Evolutionary conservation across 805 yeast genomes (phyloP).

Genomic region (Wickerhamomyces bisporus): DNA sequence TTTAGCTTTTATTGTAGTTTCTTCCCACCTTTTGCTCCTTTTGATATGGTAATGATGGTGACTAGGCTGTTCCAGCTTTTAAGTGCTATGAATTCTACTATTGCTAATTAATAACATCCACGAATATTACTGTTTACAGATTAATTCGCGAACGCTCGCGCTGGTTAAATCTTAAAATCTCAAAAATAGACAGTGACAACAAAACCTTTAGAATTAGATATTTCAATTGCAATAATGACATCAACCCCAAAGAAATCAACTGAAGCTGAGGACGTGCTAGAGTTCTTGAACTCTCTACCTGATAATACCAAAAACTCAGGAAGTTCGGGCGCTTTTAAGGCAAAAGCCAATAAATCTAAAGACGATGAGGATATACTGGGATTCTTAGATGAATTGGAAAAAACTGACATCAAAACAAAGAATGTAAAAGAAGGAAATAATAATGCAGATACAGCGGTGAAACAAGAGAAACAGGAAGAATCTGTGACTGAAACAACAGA

Average conservation of each 20-base stretch:
- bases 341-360: slow-evolving; percentile 37
- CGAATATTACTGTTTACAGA: too few relatives aligned
- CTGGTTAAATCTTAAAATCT: too few relatives aligned
- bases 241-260: slow-evolving; percentile 30
- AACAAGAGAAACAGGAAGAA: slow-evolving; percentile 12
- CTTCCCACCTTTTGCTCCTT: too few relatives aligned
- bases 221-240: too few relatives aligned
- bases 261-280: slow-evolving; percentile 72
- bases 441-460: slow-evolving; percentile 5
- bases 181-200: too few relatives aligned
- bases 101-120: too few relatives aligned
- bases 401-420: slow-evolving; percentile 18
- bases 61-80: too few relatives aligned
- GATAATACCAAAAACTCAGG: slow-evolving; percentile 33
- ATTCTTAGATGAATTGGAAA: slow-evolving; percentile 60
- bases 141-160: too few relatives aligned
- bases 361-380: slow-evolving; percentile 34
- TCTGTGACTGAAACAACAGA: slow-evolving; percentile 13
- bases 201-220: too few relatives aligned
- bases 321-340: slow-evolving; percentile 19
- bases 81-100: too few relatives aligned
- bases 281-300: slow-evolving; percentile 75
- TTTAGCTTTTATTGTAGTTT: too few relatives aligned
- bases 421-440: slow-evolving; percentile 12
- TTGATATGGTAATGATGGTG: too few relatives aligned